A percentile compares a stretch with the other conserved stretches of the same genome.
phyloP scores from a whole-genome alignment of 495 filamentous ascomycete species.

The Penicillium canescens region DNA sequence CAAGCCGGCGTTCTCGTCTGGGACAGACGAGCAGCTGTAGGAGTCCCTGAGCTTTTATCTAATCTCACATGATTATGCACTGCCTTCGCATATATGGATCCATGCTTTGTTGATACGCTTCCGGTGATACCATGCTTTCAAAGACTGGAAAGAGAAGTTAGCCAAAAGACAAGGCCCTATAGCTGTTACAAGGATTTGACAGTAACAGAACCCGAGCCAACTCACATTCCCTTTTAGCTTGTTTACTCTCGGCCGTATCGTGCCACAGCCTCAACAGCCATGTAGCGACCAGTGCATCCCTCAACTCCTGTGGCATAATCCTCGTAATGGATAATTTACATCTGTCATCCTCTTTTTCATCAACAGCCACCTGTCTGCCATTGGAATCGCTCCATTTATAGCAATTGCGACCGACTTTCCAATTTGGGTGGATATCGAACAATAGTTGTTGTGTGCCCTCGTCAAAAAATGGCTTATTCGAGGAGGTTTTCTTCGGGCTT shows the following conservation, averaged over 20 bases:
- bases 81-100: constrained; percentile 1
- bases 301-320: constrained; percentile 3
- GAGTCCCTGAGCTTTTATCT: too few species aligned
- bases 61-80: background rate
- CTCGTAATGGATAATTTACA: constrained; percentile 8
- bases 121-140: background rate
- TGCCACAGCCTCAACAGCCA: constrained; percentile 20
- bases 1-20: too few species aligned
- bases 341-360: constrained; percentile 7
- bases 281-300: constrained; percentile 17
- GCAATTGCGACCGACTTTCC: constrained; percentile 5
- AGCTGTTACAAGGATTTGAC: background rate
- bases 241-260: constrained; percentile 16
- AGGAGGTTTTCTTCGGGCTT: constrained; percentile 8
- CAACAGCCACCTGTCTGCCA: constrained; percentile 9
- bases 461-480: constrained; percentile 12
- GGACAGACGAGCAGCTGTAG: too few species aligned
- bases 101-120: background rate
- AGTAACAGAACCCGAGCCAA: background rate
- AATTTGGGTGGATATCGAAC: constrained; percentile 1
- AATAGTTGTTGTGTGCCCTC: constrained; percentile 1
- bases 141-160: background rate
- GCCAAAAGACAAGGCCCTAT: background rate
- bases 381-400: constrained; percentile 13
- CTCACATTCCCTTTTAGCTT: constrained; percentile 19